Evolutionary conservation across 441 rosid species (phyloP).

Genomic region (Manihot esculenta): DNA sequence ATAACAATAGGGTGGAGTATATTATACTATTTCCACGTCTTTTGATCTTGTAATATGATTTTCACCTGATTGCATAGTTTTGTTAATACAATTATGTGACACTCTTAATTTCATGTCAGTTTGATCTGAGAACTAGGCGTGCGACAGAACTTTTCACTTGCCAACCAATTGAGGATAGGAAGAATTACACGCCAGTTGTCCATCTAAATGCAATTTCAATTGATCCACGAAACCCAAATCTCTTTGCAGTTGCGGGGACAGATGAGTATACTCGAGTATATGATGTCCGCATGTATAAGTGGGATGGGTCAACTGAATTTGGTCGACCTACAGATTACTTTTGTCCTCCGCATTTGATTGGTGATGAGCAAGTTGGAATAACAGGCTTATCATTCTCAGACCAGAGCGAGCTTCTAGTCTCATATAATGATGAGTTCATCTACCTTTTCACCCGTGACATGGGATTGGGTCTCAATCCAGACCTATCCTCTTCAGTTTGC

Average conservation of each 20-base stretch:
- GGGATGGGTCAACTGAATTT: conserved; percentile 55
- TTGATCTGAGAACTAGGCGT: conserved; percentile 70
- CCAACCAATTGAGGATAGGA: conserved; percentile 34
- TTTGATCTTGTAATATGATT: conserved; percentile 15
- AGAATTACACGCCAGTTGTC: conserved; percentile 34
- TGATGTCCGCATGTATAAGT: conserved; percentile 68
- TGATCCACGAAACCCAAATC: conserved; percentile 79
- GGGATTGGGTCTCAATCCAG: conserved; percentile 73
- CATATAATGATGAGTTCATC: conserved; percentile 68
- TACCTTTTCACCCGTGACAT: conserved; percentile 67
- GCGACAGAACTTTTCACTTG: conserved; percentile 80
- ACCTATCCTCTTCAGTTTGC: conserved; percentile 36
- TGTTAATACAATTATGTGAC: conserved; percentile 10
- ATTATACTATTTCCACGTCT: conserved; percentile 1
- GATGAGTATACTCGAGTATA: conserved; percentile 80
- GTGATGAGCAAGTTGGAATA: conserved; percentile 57
- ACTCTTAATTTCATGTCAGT: conserved; percentile 46
- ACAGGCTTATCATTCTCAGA: conserved; percentile 90
- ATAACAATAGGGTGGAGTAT: too few relatives aligned
- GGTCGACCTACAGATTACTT: conserved; percentile 59
- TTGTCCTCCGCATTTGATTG: conserved; percentile 71
- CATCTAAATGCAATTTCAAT: conserved; percentile 73
- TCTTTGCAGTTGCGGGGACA: conserved; percentile 77
- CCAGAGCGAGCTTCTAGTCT: conserved; percentile 84
- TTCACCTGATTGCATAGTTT: background rate